Evolutionary conservation across 2,329 filamentous ascomycete genomes (phyloP).

Genomic region (Trichoderma lentiforme): DNA sequence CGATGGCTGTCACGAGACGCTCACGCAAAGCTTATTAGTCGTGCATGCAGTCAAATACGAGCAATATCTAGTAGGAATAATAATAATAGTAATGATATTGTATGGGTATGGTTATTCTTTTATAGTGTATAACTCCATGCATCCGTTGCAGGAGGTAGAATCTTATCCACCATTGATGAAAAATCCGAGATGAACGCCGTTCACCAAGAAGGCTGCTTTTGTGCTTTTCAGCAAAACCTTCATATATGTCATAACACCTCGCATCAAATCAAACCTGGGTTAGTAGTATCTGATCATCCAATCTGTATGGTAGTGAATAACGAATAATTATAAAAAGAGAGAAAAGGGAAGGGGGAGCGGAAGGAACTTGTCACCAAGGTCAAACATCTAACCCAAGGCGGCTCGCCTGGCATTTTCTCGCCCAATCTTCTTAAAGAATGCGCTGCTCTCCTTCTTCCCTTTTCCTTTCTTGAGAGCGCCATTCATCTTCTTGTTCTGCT

Average conservation of each 20-base stretch:
- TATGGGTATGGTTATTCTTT: not conserved
- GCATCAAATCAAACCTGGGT: not conserved
- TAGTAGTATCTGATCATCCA: not conserved
- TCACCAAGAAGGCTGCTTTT: not conserved
- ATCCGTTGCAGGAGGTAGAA: not conserved
- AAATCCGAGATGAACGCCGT: not conserved
- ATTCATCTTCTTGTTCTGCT: slow-evolving; percentile 72
- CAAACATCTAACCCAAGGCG: slow-evolving; percentile 2
- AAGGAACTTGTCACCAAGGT: not conserved
- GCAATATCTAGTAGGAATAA: not conserved
- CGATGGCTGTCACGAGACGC: slow-evolving; percentile 5
- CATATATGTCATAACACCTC: not conserved
- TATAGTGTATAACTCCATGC: not conserved
- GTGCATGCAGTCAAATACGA: not conserved
- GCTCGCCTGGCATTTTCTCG: slow-evolving; percentile 40
- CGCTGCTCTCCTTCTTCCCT: slow-evolving; percentile 38
- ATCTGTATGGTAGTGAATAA: not conserved
- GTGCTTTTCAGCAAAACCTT: not conserved
- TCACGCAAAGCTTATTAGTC: not conserved
- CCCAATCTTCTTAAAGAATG: slow-evolving; percentile 43
- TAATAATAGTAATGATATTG: not conserved
- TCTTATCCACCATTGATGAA: not conserved
- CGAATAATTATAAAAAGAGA: not conserved
- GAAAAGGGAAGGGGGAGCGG: not conserved
- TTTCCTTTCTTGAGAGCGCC: slow-evolving; percentile 37